Base-by-base conservation (phyloP, 257 asterid species). In the Cordia subcordata region DNA sequence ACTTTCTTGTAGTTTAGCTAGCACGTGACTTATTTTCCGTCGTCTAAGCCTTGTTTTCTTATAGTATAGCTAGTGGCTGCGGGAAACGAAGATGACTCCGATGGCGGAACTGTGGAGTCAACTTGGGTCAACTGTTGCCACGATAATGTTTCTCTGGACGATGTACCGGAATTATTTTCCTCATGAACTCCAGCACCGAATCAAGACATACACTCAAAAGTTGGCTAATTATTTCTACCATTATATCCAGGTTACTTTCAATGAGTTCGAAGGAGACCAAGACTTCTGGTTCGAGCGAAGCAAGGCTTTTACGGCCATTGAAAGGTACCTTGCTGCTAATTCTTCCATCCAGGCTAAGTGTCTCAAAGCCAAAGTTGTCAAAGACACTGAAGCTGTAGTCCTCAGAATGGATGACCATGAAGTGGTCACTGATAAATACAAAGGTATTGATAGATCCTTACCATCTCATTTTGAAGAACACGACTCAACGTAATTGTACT, bases 281-380 rank as follows among this genome's bases (percentile, higher is more conserved):
- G n/a, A n/a, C n/a, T n/a, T n/a, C n/a, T 15, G 74, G 15, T 83
- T 77, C 69, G 52, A 66, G 55, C 81, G 85, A 0, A 71, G 76
- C 79, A 58, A 47, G 1, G 85, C 79, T 58, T 84, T 22, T 59
- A 6, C 66, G 13, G 62, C 81, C 62, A 72, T 72, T 14, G 61
- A 44, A n/a, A 42, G 60, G 39, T 73, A 73, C 64, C 74, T 67
- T 3, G 62, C 69, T 13, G 46, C 58, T 1, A 66, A 72, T 42
- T 72, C 77, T 23, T 53, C 64, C 53, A 33, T 37, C 8, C 53
- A 50, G 23, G 72, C 77, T 4, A 72, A 37, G n/a, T 10, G 42
- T 12, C 63, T 72, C 22, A 66, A 69, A 17, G 77, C 63, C 10
- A 39, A 68, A 11, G 53, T 53, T 23, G 19, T 49, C 1, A 49